phyloP scores from a whole-genome alignment of 78 protist species.

The Dictyostelium purpureum region DNA sequence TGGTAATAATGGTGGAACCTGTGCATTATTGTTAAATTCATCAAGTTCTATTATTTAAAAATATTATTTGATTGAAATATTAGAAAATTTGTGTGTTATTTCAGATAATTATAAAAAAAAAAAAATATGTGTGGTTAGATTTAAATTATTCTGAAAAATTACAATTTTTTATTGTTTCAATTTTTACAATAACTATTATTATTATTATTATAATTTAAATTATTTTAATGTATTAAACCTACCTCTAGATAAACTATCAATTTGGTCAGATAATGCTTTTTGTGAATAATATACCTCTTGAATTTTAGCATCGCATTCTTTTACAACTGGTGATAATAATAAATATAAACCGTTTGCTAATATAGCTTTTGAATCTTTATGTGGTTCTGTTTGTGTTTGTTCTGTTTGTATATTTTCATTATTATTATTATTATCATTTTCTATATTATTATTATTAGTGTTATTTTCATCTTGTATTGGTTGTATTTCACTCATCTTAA shows the following conservation, averaged over 20 bases:
- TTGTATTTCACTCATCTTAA: not conserved
- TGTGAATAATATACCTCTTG: conserved; percentile 77
- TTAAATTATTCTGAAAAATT: no score
- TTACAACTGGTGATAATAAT: conserved; percentile 57
- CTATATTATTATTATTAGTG: not conserved
- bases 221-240: no score
- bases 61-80: not conserved
- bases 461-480: not conserved
- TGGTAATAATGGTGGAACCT: conserved; percentile 66
- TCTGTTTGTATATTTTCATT: not conserved
- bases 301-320: conserved; percentile 67
- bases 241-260: conserved; percentile 57
- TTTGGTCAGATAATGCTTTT: conserved; percentile 65
- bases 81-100: not conserved
- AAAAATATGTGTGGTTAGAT: not conserved
- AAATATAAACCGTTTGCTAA: conserved; percentile 63
- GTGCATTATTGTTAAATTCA: conserved; percentile 52
- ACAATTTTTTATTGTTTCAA: not conserved
- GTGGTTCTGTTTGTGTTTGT: not conserved
- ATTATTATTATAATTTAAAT: not conserved
- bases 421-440: not conserved
- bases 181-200: not conserved
- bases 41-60: conserved; percentile 27
- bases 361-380: conserved; percentile 7
- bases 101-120: not conserved